Conservation (phyloP, 2,329 filamentous ascomycete species). For the Meredithiella fracta region DNA sequence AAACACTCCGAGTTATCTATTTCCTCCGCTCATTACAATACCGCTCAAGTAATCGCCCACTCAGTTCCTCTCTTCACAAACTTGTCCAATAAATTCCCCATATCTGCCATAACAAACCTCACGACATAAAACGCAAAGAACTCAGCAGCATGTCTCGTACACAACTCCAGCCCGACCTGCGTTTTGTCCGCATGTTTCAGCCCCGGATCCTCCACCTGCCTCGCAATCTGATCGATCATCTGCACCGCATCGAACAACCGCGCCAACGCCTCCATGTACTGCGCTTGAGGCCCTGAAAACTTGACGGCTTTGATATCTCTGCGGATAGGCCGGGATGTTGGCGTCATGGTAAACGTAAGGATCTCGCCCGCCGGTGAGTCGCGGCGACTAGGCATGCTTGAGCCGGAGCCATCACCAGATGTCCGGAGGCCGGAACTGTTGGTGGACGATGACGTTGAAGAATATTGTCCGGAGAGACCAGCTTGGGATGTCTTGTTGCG, state of each 20-base stretch:
- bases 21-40: not conserved
- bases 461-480: constrained; percentile 36
- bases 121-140: constrained; percentile 97
- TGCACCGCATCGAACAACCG: constrained; percentile 86
- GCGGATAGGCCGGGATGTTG: constrained; percentile 52
- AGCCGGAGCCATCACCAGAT: constrained; percentile 1
- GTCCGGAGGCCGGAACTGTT: constrained; percentile 19
- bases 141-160: constrained; percentile 82
- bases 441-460: constrained; percentile 14
- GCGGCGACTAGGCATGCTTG: not conserved
- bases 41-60: constrained; percentile 47
- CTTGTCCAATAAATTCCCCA: constrained; percentile 78
- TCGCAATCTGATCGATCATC: constrained; percentile 82
- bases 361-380: constrained; percentile 45
- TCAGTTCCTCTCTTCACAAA: constrained; percentile 93
- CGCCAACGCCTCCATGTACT: constrained; percentile 83
- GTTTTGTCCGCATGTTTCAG: constrained; percentile 83
- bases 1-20: not conserved
- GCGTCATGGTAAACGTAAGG: constrained; percentile 57
- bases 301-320: constrained; percentile 51
- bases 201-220: constrained; percentile 89
- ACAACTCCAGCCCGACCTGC: constrained; percentile 86
- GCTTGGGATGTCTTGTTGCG: constrained; percentile 74
- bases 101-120: constrained; percentile 78
- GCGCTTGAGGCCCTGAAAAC: constrained; percentile 69